Percentiles rank a stretch among this genome's conserved stretches.
Conservation (phyloP, 1,284 basidiomycete species). For the Trichosporon ovoides region DNA sequence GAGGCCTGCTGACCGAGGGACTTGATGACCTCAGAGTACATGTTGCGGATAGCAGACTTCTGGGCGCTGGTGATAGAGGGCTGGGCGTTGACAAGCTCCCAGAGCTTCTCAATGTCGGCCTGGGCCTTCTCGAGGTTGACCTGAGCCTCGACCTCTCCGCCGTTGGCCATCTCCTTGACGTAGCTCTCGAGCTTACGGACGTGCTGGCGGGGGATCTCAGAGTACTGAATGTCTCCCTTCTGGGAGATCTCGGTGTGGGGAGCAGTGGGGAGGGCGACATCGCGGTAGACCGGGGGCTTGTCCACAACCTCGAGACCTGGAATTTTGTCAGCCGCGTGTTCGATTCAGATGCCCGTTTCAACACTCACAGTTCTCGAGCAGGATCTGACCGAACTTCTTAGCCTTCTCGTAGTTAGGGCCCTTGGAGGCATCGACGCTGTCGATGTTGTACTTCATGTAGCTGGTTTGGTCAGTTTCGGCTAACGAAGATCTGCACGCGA, state of each 20-base stretch:
- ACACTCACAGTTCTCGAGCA: conserved; percentile 71
- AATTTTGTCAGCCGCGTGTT: neutral
- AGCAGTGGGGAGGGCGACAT: conserved; percentile 94
- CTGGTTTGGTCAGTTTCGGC: conserved; percentile 30
- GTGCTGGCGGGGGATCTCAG: conserved; percentile 87
- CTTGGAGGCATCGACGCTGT: conserved; percentile 70
- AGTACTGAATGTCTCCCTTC: conserved; percentile 91
- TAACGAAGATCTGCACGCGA: neutral
- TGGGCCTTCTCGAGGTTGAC: conserved; percentile 96
- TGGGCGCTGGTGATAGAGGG: conserved; percentile 94
- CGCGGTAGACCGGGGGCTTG: conserved; percentile 51
- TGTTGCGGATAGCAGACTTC: conserved; percentile 92
- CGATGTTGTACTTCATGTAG: conserved; percentile 95
- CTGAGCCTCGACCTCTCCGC: conserved; percentile 71
- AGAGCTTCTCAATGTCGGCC: conserved; percentile 89
- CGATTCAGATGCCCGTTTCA: neutral
- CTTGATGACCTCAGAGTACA: conserved; percentile 90
- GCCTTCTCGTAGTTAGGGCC: conserved; percentile 90
- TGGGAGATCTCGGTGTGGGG: conserved; percentile 88
- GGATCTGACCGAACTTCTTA: conserved; percentile 93
- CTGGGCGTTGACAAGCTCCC: conserved; percentile 94
- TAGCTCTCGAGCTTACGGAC: conserved; percentile 97
- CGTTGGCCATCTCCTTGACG: conserved; percentile 96
- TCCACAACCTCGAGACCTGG: conserved; percentile 34
- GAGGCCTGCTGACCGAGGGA: conserved; percentile 63